Conservation (phyloP, 441 rosid species). For the Lepidium campestre region DNA sequence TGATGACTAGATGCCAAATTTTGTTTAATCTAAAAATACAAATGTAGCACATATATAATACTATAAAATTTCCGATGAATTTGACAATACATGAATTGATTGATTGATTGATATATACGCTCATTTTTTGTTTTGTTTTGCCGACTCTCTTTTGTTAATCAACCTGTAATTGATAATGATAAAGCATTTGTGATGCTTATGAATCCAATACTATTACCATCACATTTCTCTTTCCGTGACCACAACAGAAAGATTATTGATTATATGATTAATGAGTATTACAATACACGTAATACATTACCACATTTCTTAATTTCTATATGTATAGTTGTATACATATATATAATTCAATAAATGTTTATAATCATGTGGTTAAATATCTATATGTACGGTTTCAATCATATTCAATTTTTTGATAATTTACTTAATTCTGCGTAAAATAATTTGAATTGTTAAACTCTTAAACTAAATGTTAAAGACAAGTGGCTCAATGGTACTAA, state of each 20-base stretch:
- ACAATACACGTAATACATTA: no score
- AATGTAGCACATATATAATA: neutral
- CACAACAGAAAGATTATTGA: neutral
- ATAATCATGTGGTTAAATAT: no score
- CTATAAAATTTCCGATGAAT: neutral
- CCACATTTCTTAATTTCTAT: no score
- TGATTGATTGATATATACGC: constrained; percentile 12
- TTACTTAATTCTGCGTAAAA: no score
- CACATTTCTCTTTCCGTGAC: constrained; percentile 14
- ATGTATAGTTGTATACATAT: no score
- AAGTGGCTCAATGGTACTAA: no score
- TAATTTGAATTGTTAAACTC: no score
- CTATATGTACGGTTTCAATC: no score
- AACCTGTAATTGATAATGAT: neutral
- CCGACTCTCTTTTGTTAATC: constrained; percentile 11
- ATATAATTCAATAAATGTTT: no score
- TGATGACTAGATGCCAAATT: constrained; percentile 3
- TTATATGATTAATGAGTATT: no score
- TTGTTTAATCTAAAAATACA: neutral
- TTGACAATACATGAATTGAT: constrained; percentile 1
- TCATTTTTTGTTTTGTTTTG: constrained; percentile 4
- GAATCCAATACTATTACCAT: constrained; percentile 12
- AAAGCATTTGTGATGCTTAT: constrained; percentile 1
- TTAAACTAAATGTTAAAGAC: no score
- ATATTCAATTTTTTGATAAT: no score